Evolutionary conservation across 2,329 filamentous ascomycete species (phyloP).

Genomic region (Blumeriella jaapii): DNA sequence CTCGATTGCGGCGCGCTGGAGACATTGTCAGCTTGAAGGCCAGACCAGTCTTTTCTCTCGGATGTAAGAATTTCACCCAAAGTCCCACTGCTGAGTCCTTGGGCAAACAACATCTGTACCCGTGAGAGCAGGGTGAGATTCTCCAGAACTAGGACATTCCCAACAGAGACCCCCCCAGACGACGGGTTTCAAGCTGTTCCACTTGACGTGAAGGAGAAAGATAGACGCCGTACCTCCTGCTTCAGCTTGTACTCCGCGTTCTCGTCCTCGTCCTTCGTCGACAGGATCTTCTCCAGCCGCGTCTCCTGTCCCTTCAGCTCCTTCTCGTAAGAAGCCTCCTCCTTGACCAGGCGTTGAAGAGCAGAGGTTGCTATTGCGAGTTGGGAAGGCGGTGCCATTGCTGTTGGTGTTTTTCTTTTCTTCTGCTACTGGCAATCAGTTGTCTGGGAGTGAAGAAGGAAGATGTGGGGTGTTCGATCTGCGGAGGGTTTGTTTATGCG

Average conservation of each 20-base stretch:
- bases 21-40: conserved; percentile 2
- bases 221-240: conserved; percentile 59
- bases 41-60: neutral
- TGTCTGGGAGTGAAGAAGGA: too few relatives aligned
- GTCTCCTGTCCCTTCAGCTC: conserved; percentile 68
- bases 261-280: conserved; percentile 42
- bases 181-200: too few relatives aligned
- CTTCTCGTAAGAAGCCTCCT: conserved; percentile 81
- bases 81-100: neutral
- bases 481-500: too few relatives aligned
- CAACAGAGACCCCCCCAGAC: too few relatives aligned
- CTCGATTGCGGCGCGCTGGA: conserved; percentile 46
- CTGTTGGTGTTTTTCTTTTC: too few relatives aligned
- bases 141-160: too few relatives aligned
- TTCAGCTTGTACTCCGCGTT: conserved; percentile 72
- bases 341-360: conserved; percentile 77
- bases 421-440: too few relatives aligned
- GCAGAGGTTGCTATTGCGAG: conserved; percentile 71
- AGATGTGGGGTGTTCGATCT: too few relatives aligned
- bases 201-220: neutral
- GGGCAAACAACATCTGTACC: too few relatives aligned
- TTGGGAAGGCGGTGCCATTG: conserved; percentile 28
- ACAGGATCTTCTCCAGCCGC: conserved; percentile 49
- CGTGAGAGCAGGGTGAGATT: too few relatives aligned
- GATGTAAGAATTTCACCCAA: neutral